phyloP scores from a whole-genome alignment of 495 filamentous ascomycete species.

The Lineolata rhizophorae region DNA sequence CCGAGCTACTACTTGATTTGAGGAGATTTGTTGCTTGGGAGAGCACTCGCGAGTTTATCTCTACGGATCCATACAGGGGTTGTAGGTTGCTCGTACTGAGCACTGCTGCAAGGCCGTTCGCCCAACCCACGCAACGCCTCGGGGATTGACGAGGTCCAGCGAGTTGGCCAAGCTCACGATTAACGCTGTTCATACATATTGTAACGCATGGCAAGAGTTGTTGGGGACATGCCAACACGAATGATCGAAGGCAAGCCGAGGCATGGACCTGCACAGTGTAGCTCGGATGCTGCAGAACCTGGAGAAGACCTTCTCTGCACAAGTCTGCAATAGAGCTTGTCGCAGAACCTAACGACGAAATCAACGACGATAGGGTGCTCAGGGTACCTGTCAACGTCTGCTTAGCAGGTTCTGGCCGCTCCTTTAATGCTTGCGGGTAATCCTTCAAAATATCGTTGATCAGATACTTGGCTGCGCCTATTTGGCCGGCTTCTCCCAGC shows the following conservation, averaged over 20 bases:
- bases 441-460: constrained; percentile 84
- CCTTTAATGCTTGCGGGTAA: constrained; percentile 81
- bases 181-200: constrained; percentile 90
- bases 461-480: constrained; percentile 56
- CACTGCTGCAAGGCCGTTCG: constrained; percentile 80
- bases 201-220: constrained; percentile 81
- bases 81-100: constrained; percentile 73
- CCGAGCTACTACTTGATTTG: constrained; percentile 79
- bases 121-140: constrained; percentile 72
- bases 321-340: constrained; percentile 51
- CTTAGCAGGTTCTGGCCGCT: constrained; percentile 76
- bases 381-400: constrained; percentile 60
- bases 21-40: constrained; percentile 79
- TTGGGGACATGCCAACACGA: constrained; percentile 75
- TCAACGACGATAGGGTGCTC: constrained; percentile 58
- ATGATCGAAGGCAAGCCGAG: constrained; percentile 62
- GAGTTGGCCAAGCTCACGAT: constrained; percentile 62
- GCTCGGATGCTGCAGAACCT: constrained; percentile 84
- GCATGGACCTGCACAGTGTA: constrained; percentile 88
- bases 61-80: constrained; percentile 83
- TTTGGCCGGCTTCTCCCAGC: constrained; percentile 70
- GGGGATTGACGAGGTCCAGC: constrained; percentile 55
- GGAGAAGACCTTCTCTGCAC: constrained; percentile 70
- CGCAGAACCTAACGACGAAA: constrained; percentile 62
- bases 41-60: constrained; percentile 79